Conservation (phyloP, 2,329 filamentous ascomycete species). For the Sclerotinia nivalis region DNA sequence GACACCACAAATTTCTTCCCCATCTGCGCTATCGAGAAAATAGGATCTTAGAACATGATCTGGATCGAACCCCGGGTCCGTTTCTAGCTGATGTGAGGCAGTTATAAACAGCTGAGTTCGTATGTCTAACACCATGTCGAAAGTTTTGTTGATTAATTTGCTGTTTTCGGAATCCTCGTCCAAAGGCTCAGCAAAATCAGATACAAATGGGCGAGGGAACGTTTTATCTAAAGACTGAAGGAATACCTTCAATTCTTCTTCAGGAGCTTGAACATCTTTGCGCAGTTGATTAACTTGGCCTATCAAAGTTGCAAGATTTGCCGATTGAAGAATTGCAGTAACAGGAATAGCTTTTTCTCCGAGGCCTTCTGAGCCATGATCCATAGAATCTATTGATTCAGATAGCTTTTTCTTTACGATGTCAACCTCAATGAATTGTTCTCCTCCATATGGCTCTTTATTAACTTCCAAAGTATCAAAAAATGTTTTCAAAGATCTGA, state of each 20-base stretch:
- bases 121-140: constrained; percentile 53
- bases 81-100: constrained; percentile 42
- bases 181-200: constrained; percentile 31
- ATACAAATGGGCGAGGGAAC: constrained; percentile 43
- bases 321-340: constrained; percentile 44
- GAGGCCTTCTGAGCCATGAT: constrained; percentile 36
- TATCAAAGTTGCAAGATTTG: constrained; percentile 46
- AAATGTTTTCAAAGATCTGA: constrained; percentile 37
- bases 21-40: neutral
- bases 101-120: constrained; percentile 56
- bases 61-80: constrained; percentile 43
- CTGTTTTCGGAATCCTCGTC: constrained; percentile 43
- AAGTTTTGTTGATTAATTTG: constrained; percentile 46
- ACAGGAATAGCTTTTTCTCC: neutral
- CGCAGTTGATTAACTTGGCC: constrained; percentile 5
- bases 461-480: constrained; percentile 25
- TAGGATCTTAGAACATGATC: constrained; percentile 34
- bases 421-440: constrained; percentile 43
- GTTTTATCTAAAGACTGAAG: constrained; percentile 40
- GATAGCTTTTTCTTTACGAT: constrained; percentile 41
- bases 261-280: neutral
- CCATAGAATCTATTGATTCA: constrained; percentile 31
- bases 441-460: constrained; percentile 28
- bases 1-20: neutral
- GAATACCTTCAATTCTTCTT: constrained; percentile 19